A percentile compares a stretch with the other conserved stretches of the same genome.
Conservation (phyloP, 805 yeast species). For the Nakazawaea anatomiae region DNA sequence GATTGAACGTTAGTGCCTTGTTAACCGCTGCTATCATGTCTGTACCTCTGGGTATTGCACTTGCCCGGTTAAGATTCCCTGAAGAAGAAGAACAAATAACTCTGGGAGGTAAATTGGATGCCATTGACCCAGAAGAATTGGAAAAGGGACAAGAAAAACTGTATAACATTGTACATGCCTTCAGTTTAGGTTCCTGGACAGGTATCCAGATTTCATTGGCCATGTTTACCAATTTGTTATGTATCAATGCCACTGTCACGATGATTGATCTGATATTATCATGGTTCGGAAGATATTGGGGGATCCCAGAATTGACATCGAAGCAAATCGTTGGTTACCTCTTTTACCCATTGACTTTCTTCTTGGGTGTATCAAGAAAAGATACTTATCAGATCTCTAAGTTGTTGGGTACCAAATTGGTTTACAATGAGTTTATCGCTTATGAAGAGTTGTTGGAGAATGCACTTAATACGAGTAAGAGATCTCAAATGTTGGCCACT, state of each 20-base stretch:
- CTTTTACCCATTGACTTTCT: constrained; percentile 36
- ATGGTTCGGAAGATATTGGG: constrained; percentile 41
- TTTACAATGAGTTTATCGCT: constrained; percentile 34
- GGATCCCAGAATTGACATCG: constrained; percentile 31
- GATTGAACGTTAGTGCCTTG: constrained; percentile 55
- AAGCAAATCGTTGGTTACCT: constrained; percentile 34
- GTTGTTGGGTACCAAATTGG: constrained; percentile 15
- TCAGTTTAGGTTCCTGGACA: constrained; percentile 41
- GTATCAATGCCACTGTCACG: constrained; percentile 37
- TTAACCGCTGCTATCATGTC: constrained; percentile 65
- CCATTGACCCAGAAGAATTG: constrained; percentile 32
- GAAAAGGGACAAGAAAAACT: constrained; percentile 29
- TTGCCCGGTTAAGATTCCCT: constrained; percentile 55
- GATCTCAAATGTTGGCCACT: constrained; percentile 52
- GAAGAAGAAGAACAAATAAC: constrained; percentile 52
- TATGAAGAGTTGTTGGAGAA: constrained; percentile 32
- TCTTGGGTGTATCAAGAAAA: constrained; percentile 33
- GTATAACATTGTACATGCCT: constrained; percentile 50
- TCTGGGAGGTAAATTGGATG: constrained; percentile 39
- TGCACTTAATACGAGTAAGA: constrained; percentile 32
- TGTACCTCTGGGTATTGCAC: constrained; percentile 57
- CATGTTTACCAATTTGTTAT: constrained; percentile 36
- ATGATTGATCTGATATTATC: constrained; percentile 34
- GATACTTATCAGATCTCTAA: constrained; percentile 31
- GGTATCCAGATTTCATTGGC: constrained; percentile 37